Percentiles rank a stretch among this genome's conserved stretches.
phyloP scores from a whole-genome alignment of 257 asterid species.

The Rehmannia glutinosa region DNA sequence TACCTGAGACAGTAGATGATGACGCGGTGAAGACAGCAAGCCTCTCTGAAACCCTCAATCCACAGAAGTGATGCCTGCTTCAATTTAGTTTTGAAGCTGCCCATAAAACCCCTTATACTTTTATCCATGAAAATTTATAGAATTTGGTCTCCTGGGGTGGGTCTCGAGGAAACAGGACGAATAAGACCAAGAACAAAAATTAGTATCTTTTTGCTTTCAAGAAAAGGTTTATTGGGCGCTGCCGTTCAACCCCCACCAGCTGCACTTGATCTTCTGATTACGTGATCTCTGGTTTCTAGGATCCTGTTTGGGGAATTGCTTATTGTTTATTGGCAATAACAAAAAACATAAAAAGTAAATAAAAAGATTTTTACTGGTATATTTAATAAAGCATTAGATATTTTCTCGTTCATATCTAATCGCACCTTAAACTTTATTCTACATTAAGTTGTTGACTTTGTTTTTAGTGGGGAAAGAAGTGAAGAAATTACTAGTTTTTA shows the following conservation, averaged over 20 bases:
- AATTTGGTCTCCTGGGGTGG: neutral
- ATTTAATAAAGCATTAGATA: too few relatives aligned
- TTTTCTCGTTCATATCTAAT: too few relatives aligned
- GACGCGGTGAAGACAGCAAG: slow-evolving; percentile 92
- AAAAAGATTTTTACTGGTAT: too few relatives aligned
- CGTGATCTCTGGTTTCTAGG: neutral
- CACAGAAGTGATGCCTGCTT: slow-evolving; percentile 66
- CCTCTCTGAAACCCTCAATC: slow-evolving; percentile 89
- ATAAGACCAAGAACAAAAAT: neutral
- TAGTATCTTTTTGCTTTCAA: slow-evolving; percentile 8
- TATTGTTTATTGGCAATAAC: neutral
- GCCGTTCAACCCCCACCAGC: neutral
- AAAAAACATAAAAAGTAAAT: too few relatives aligned
- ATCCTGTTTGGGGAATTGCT: neutral
- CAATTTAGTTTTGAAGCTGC: slow-evolving; percentile 31
- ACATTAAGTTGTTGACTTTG: too few relatives aligned
- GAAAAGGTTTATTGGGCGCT: neutral
- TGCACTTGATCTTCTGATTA: neutral
- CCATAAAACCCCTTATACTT: slow-evolving; percentile 22
- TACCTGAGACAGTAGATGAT: slow-evolving; percentile 68
- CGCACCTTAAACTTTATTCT: too few relatives aligned
- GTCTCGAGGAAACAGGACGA: neutral
- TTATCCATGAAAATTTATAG: slow-evolving; percentile 19
- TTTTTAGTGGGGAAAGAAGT: too few relatives aligned
- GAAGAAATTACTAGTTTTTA: too few relatives aligned